Evolutionary conservation across 495 filamentous ascomycete genomes (phyloP).

Genomic region (Penicillium chermesinum): DNA sequence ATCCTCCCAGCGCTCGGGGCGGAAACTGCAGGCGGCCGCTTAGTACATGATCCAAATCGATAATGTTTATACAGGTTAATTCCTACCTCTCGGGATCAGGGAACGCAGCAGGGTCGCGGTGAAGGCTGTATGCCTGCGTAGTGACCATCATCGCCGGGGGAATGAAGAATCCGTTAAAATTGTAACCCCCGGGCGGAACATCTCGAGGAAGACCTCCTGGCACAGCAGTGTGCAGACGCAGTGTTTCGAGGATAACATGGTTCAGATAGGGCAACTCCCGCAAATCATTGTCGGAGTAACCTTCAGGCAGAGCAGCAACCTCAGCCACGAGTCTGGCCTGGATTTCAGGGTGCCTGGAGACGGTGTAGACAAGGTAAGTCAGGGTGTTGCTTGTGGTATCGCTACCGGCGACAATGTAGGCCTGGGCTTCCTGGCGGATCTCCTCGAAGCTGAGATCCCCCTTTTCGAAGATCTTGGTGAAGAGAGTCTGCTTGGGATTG

Average conservation of each 20-base stretch:
- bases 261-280: conserved; percentile 38
- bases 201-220: conserved; percentile 39
- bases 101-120: conserved; percentile 29
- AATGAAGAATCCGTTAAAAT: conserved; percentile 25
- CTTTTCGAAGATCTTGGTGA: conserved; percentile 41
- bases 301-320: conserved; percentile 28
- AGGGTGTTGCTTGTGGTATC: conserved; percentile 46
- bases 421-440: conserved; percentile 36
- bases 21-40: conserved; percentile 25
- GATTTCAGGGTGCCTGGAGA: conserved; percentile 27
- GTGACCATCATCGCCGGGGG: conserved; percentile 28
- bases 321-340: conserved; percentile 39
- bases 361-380: conserved; percentile 38
- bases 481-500: conserved; percentile 38
- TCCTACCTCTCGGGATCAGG: conserved; percentile 27
- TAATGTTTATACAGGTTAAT: too few species aligned
- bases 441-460: conserved; percentile 35
- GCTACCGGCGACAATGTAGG: conserved; percentile 48
- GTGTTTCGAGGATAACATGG: conserved; percentile 42
- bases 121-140: conserved; percentile 43
- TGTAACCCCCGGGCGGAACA: conserved; percentile 24
- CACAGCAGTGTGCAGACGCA: conserved; percentile 50
- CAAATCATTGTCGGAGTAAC: conserved; percentile 31
- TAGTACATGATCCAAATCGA: not conserved
- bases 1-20: conserved; percentile 38